Evolutionary conservation across 225 moss, liverwort and hornwort species (phyloP), one percentile per base, ranked within the genome.

Genomic region (Bryoerythrophyllum caledonicum): DNA sequence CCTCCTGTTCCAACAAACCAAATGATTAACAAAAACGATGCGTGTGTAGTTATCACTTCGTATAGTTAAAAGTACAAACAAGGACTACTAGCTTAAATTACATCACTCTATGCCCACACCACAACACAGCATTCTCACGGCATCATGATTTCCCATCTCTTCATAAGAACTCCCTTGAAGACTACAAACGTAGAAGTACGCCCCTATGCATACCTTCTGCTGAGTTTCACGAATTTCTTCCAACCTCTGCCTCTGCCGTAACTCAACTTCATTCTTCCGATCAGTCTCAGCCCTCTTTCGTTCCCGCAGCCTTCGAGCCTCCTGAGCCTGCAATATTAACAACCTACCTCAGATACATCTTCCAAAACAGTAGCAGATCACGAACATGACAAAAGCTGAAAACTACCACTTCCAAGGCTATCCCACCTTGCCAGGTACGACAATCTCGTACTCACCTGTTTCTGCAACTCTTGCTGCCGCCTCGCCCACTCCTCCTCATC

Each of bases 401-500:
- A 19, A 14, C 10, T 41, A 53, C 28, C 15, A 65, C 44, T 74
- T 54, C 11, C 65, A 53, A 49, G 28, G 44, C 30, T 20, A 73
- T 54, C 60, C 66, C 65, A 70, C 37, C 12, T n/a, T 44, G 8
- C 56, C 8, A 55, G 24, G 70, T 2, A 24, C 7, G n/a, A 27
- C 26, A 41, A 70, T 30, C 54, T 43, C 48, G 4, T 44, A 59
- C 76, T 79, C 40, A 91, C 97, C 91, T 99, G 99, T 76, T 92
- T 90, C 71, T 89, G 82, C 67, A 99, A 84, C 82, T 99, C 99
- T 75, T 80, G 78, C 73, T 91, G 85, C 23, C 99, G 91, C 38
- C 82, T 84, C 64, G 86, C 91, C 99, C 99, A 94, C 79, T 95
- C 95, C 65, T 86, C 91, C 70, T 89, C 80, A 78, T 99, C 95